phyloP scores from a whole-genome alignment of 345 rosid species.

The Fremontodendron californicum region DNA sequence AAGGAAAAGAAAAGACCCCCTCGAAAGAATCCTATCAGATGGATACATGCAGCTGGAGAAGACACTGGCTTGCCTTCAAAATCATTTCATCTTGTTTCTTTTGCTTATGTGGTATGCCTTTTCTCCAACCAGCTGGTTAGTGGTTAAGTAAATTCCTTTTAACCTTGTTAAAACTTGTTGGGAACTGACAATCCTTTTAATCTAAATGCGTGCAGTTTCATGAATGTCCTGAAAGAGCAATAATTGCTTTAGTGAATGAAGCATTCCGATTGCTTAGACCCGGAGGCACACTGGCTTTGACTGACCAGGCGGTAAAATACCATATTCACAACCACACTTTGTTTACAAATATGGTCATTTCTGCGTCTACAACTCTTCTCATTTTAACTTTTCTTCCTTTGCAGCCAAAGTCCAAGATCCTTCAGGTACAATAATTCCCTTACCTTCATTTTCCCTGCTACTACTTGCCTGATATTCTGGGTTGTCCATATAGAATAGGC shows the following conservation, averaged over 20 bases:
- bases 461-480: background rate
- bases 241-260: constrained; percentile 38
- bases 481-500: background rate
- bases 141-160: background rate
- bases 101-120: constrained; percentile 43
- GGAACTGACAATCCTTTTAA: background rate
- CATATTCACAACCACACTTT: background rate
- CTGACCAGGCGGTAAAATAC: constrained; percentile 46
- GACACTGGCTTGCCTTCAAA: constrained; percentile 53
- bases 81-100: constrained; percentile 51
- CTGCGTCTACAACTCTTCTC: background rate
- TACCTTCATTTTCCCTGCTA: background rate
- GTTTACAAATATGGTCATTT: background rate
- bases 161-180: background rate
- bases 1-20: constrained; percentile 41
- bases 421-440: constrained; percentile 40
- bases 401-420: constrained; percentile 62
- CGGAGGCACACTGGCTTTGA: constrained; percentile 52
- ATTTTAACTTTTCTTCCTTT: constrained; percentile 5
- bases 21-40: constrained; percentile 34
- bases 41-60: constrained; percentile 67
- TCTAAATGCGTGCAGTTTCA: constrained; percentile 40
- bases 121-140: constrained; percentile 1
- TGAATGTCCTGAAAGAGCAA: constrained; percentile 62
- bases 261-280: constrained; percentile 49